These are phyloP conservation scores for Saturnispora sekii DNA, from an alignment of 805 yeast species.

Conservation along the genomic window DNA sequence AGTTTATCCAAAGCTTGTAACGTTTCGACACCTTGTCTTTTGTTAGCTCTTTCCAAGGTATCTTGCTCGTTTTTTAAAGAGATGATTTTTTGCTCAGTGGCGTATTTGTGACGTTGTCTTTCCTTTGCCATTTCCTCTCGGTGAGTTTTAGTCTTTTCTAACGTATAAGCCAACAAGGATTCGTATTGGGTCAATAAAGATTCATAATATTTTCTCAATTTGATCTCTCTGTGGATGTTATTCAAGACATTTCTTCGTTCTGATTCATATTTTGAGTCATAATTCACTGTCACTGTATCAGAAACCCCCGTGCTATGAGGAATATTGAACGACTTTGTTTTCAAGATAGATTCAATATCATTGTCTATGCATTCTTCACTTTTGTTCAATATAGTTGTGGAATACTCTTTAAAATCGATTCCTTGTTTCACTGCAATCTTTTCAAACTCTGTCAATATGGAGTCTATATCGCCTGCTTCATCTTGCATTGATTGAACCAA, in stretches of 20 bases:
- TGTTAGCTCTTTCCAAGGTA: not conserved
- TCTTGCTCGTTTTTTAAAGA: slow-evolving; percentile 1
- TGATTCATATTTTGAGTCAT: slow-evolving; percentile 2
- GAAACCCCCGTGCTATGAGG: not conserved
- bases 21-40: not conserved
- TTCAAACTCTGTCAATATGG: slow-evolving; percentile 5
- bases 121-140: slow-evolving; percentile 26
- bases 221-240: slow-evolving; percentile 8
- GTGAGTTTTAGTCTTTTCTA: slow-evolving; percentile 17
- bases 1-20: slow-evolving; percentile 2
- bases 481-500: slow-evolving; percentile 24
- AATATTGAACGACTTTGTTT: not conserved
- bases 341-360: slow-evolving; percentile 1
- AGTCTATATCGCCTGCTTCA: slow-evolving; percentile 19
- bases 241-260: slow-evolving; percentile 2
- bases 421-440: slow-evolving; percentile 4
- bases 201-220: slow-evolving; percentile 9
- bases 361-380: not conserved
- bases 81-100: not conserved
- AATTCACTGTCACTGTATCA: not conserved
- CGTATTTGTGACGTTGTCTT: slow-evolving; percentile 18
- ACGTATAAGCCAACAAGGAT: slow-evolving; percentile 12
- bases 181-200: slow-evolving; percentile 10
- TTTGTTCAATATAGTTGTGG: not conserved
- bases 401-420: not conserved